Conservation (phyloP, 208 protist species). For the Leishmania martiniquensis region DNA sequence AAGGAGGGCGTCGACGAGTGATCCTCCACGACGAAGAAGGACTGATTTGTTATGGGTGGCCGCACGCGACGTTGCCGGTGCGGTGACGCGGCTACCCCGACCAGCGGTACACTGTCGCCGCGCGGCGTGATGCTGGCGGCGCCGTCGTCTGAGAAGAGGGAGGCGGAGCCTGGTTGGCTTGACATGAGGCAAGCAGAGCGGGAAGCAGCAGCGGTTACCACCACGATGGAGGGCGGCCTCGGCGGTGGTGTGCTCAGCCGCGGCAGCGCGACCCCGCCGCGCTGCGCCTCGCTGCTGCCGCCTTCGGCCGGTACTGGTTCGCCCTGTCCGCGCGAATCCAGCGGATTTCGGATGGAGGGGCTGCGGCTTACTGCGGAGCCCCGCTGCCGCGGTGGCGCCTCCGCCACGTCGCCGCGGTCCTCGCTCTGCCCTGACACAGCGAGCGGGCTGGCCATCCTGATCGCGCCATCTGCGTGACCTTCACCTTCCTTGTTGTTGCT, state of each 20-base stretch:
- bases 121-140: slow-evolving; percentile 15
- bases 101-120: slow-evolving; percentile 15
- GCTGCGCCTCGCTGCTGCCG: not conserved
- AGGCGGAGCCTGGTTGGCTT: slow-evolving; percentile 7
- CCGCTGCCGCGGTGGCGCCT: not conserved
- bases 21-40: slow-evolving; percentile 63
- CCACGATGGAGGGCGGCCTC: not conserved
- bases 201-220: not conserved
- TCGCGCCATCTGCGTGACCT: not conserved
- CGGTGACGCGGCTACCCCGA: slow-evolving; percentile 10
- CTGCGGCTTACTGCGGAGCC: slow-evolving; percentile 6
- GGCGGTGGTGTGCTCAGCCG: not conserved
- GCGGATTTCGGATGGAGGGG: slow-evolving; percentile 8
- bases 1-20: slow-evolving; percentile 14
- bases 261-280: not conserved
- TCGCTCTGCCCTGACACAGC: not conserved
- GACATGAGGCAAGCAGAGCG: not conserved
- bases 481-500: not conserved
- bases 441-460: not conserved
- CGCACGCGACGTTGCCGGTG: slow-evolving; percentile 14
- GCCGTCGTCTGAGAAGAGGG: slow-evolving; percentile 3
- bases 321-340: not conserved
- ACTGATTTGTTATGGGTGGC: slow-evolving; percentile 44
- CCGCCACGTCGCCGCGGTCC: not conserved
- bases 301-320: not conserved